These are phyloP conservation scores for Dactylellina sp. DNA, from an alignment of 2,329 filamentous ascomycete species.

Conservation along the genomic window DNA sequence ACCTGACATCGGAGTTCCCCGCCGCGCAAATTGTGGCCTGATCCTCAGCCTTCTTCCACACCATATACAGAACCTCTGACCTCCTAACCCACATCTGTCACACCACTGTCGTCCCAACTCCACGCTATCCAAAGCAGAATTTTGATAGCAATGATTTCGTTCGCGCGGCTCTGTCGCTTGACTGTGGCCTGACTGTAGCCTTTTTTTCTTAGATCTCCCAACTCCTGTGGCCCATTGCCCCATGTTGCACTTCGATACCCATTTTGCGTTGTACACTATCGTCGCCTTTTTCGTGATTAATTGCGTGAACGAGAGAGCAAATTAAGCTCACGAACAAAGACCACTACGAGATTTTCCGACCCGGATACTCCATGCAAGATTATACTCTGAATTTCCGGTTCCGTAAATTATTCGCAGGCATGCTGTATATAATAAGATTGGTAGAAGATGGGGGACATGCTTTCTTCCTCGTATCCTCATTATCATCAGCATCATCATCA, in stretches of 20 bases:
- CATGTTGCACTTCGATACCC: slow-evolving; percentile 34
- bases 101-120: slow-evolving; percentile 50
- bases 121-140: slow-evolving; percentile 32
- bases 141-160: slow-evolving; percentile 1
- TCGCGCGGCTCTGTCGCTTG: slow-evolving; percentile 33
- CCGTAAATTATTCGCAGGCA: slow-evolving; percentile 49
- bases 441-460: slow-evolving; percentile 5
- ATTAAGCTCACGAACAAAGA: slow-evolving; percentile 17
- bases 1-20: slow-evolving; percentile 43
- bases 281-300: neutral
- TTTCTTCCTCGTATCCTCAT: slow-evolving; percentile 38
- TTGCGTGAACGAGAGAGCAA: slow-evolving; percentile 10
- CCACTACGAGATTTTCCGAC: slow-evolving; percentile 39
- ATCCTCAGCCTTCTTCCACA: slow-evolving; percentile 46
- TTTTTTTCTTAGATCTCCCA: slow-evolving; percentile 2
- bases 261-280: slow-evolving; percentile 40
- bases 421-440: slow-evolving; percentile 43
- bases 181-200: slow-evolving; percentile 51
- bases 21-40: slow-evolving; percentile 40
- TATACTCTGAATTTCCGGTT: slow-evolving; percentile 9
- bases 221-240: neutral
- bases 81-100: slow-evolving; percentile 26
- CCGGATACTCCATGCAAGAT: slow-evolving; percentile 29
- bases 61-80: slow-evolving; percentile 19
- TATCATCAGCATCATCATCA: slow-evolving; percentile 56